A percentile compares a stretch with the other conserved stretches of the same genome.
Evolutionary conservation across 768 basidiomycete species (phyloP).

Genomic region (Suillus alpinus): DNA sequence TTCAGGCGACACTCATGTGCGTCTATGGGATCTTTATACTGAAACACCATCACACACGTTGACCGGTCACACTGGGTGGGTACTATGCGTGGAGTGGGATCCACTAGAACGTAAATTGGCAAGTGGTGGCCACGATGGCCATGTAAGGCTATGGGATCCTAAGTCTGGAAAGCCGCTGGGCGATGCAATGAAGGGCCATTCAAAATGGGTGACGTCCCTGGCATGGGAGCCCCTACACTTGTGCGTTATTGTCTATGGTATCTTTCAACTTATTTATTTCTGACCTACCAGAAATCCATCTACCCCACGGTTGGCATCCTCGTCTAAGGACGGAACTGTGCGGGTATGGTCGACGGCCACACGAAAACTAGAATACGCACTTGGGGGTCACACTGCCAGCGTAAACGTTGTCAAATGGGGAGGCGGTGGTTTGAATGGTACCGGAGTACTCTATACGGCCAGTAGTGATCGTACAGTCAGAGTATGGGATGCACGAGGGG

Average conservation of each 20-base stretch:
- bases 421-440: constrained; percentile 65
- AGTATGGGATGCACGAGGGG: constrained; percentile 87
- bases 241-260: constrained; percentile 39
- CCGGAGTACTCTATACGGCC: constrained; percentile 88
- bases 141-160: constrained; percentile 92
- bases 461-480: constrained; percentile 92
- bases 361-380: constrained; percentile 72
- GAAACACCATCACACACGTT: constrained; percentile 89
- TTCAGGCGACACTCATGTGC: constrained; percentile 88
- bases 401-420: constrained; percentile 98
- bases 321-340: constrained; percentile 94
- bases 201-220: constrained; percentile 94
- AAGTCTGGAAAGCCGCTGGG: constrained; percentile 87
- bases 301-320: constrained; percentile 84
- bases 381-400: constrained; percentile 91
- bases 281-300: constrained; percentile 57
- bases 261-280: constrained; percentile 6
- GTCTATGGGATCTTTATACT: constrained; percentile 92
- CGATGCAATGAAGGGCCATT: constrained; percentile 86
- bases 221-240: constrained; percentile 97
- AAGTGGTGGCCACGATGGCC: constrained; percentile 92
- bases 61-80: constrained; percentile 91
- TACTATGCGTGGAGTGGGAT: constrained; percentile 97
- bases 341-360: constrained; percentile 86
- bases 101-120: constrained; percentile 87